Evolutionary conservation across 2,329 filamentous ascomycete genomes (phyloP).

Genomic region (Xylariaceae sp.): DNA sequence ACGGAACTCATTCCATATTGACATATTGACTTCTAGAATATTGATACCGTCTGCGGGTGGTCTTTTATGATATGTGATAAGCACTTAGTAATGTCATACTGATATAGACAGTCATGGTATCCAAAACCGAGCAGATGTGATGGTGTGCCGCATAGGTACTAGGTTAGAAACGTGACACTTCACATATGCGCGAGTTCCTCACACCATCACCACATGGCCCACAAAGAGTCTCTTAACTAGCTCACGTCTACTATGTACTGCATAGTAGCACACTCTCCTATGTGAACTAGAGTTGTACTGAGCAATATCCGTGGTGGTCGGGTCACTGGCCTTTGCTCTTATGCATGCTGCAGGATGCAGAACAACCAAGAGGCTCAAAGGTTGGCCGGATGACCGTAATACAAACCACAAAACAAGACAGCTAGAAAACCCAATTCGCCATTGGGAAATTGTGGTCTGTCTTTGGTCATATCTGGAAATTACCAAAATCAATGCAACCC

Average conservation of each 20-base stretch:
- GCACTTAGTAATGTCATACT: constrained; percentile 25
- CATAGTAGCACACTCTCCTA: constrained; percentile 6
- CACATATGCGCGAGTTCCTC: neutral
- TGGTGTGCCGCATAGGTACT: constrained; percentile 4
- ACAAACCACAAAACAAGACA: neutral
- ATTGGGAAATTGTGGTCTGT: constrained; percentile 16
- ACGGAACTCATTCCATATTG: constrained; percentile 22
- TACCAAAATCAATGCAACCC: constrained; percentile 20
- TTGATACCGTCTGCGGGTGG: constrained; percentile 19
- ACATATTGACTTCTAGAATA: constrained; percentile 15
- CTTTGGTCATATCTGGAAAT: constrained; percentile 20
- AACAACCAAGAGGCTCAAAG: constrained; percentile 12
- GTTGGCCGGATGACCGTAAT: constrained; percentile 7
- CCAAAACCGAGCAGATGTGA: constrained; percentile 18
- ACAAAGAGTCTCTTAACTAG: constrained; percentile 3
- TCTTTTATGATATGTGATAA: constrained; percentile 26
- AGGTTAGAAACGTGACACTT: constrained; percentile 2
- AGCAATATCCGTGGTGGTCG: constrained; percentile 10
- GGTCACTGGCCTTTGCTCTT: constrained; percentile 13
- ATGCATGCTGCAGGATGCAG: constrained; percentile 17
- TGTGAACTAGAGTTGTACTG: constrained; percentile 13
- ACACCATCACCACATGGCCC: constrained; percentile 7
- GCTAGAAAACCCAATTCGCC: constrained; percentile 16
- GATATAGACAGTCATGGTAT: constrained; percentile 9
- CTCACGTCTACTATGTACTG: constrained; percentile 9